Evolutionary conservation across 345 rosid species (phyloP), one percentile per base, ranked within the genome.

Genomic region (Populus euphratica): DNA sequence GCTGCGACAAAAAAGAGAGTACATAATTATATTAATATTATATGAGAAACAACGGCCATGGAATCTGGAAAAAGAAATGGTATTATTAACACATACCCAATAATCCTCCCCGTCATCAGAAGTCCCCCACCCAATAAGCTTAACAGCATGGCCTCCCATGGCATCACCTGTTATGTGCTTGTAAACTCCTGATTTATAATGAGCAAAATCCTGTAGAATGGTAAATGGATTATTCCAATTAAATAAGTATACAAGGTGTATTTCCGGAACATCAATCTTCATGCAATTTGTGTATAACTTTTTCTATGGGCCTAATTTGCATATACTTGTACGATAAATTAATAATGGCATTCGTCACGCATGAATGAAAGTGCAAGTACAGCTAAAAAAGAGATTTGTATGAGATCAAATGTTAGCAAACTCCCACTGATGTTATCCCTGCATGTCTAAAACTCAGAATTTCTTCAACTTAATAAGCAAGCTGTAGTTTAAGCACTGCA

Each of bases 91-190:
- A 65, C 76, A 78, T 90, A 96, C 99, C 98, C 98, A 96, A 62
- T 96, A 96, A 76, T 96, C 99, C 77, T 91, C 91, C 47, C 97
- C 98, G 9, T 87, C 93, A 29, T 84, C 87, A 10, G 93, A 79
- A 69, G 99, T 92, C 74, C 99, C 99, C 99, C 99, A 96, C 3
- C 99, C 98, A 49, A 96, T 91, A 47, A 93, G 91, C 85, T 93
- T 96, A 77, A 96, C 99, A 67, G 97, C 98, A 81, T 93, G 98
- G 64, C 99, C 98, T 68, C 97, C 99, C 87, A 96, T 54, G 41
- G 78, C 81, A 75, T 64, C 84, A 66, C 98, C 99, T 0, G 93
- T 88, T 67, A 93, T 78, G 78, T 96, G 94, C 85, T 88, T 92
- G 86, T 96, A 93, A 29, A 93, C 94, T 81, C 98, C 99, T n/a